phyloP scores from a whole-genome alignment of 345 rosid species.

The Eucalyptus marginata region DNA sequence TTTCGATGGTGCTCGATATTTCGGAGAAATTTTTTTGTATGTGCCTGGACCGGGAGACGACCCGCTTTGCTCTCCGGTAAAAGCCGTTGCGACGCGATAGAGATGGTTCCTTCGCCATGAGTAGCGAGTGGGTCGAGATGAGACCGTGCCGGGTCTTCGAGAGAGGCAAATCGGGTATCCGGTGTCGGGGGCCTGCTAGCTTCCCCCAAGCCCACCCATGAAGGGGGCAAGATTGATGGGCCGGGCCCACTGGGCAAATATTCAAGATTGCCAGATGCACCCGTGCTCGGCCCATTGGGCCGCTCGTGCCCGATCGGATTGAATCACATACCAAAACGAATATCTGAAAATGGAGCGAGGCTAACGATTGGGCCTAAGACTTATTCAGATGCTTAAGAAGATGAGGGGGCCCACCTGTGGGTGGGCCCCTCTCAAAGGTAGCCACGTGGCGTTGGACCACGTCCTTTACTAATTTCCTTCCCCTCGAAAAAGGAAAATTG shows the following conservation, averaged over 20 bases:
- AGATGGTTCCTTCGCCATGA: accelerated
- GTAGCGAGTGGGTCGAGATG: accelerated
- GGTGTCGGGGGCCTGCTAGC: not conserved
- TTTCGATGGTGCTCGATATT: not conserved
- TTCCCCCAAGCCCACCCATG: not conserved
- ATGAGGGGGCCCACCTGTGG: not conserved
- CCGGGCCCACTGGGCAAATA: not conserved
- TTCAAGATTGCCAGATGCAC: not conserved
- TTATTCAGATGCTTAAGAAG: not conserved
- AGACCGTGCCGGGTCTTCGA: not conserved
- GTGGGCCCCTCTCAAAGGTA: not conserved
- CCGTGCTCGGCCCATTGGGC: not conserved
- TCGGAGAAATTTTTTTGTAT: not conserved
- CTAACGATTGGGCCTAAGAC: not conserved
- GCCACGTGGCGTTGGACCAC: not conserved
- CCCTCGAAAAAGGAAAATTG: not conserved
- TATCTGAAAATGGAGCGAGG: not conserved
- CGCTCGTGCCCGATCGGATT: not conserved
- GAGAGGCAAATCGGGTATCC: not conserved
- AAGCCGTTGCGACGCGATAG: accelerated
- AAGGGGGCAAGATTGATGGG: not conserved
- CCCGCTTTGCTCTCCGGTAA: not conserved
- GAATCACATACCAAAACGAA: not conserved
- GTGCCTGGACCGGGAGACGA: not conserved
- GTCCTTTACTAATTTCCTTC: not conserved